These are phyloP conservation scores for Acanthamoeba royreba DNA, from an alignment of 208 protist genomes.

Conservation along the genomic window DNA sequence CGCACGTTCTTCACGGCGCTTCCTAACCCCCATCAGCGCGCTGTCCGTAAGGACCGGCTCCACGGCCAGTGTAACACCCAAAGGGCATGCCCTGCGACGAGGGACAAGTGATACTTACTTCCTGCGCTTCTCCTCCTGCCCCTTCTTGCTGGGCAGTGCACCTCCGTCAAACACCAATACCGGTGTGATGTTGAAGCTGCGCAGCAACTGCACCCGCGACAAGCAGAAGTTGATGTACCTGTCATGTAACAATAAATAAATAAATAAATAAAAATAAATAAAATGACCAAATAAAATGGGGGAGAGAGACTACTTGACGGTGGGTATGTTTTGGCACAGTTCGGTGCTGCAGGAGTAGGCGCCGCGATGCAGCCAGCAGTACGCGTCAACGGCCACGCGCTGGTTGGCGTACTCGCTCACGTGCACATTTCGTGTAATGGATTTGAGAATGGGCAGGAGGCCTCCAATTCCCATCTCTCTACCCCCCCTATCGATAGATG, in stretches of 20 bases:
- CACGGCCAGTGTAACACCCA: not conserved
- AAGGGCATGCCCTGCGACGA: not conserved
- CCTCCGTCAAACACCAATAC: conserved; percentile 92
- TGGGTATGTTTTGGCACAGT: conserved; percentile 69
- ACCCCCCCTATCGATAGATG: not conserved
- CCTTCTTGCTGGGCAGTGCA: conserved; percentile 82
- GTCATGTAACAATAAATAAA: not conserved
- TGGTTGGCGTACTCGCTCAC: conserved; percentile 71
- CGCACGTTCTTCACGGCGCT: conserved; percentile 36
- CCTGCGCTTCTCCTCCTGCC: conserved; percentile 80
- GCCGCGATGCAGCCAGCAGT: conserved; percentile 84
- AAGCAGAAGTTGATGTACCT: conserved; percentile 77
- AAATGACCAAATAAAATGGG: not conserved
- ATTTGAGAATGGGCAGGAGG: conserved; percentile 74
- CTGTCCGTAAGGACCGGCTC: not conserved
- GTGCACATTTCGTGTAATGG: conserved; percentile 55
- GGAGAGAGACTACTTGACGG: not conserved
- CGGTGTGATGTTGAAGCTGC: conserved; percentile 74
- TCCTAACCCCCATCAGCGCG: conserved; percentile 23
- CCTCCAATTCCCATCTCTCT: conserved; percentile 76
- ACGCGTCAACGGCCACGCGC: conserved; percentile 85
- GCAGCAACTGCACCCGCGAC: conserved; percentile 79
- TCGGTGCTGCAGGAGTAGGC: conserved; percentile 79
- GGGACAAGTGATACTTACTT: conserved; percentile 21
- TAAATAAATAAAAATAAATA: not conserved